Percentiles rank a stretch among this genome's conserved stretches.
These are phyloP conservation scores for Multifurca ochricompacta DNA, from an alignment of 768 basidiomycete species.

Conservation along the genomic window DNA sequence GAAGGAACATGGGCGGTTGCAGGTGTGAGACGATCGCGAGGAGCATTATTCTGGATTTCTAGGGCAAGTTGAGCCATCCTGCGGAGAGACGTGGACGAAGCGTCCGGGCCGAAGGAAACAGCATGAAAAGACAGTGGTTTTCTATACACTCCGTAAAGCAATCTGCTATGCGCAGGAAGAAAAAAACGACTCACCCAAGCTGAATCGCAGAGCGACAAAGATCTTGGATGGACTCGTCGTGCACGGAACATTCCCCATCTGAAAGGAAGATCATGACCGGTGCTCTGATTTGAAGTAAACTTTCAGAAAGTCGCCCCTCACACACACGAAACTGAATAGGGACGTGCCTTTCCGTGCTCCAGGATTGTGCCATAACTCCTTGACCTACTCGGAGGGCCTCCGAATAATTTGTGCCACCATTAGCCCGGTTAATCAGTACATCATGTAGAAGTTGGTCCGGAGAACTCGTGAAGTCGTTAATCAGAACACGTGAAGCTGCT, in stretches of 20 bases:
- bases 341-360: constrained; percentile 43
- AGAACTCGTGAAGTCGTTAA: constrained; percentile 40
- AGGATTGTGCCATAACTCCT: constrained; percentile 35
- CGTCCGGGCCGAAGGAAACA: constrained; percentile 44
- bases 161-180: not conserved
- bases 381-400: constrained; percentile 34
- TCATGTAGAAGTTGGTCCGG: constrained; percentile 37
- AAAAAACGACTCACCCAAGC: constrained; percentile 32
- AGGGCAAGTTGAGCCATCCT: constrained; percentile 46
- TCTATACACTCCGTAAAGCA: constrained; percentile 25
- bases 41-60: constrained; percentile 39
- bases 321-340: not conserved
- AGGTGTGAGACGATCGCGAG: constrained; percentile 29
- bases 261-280: constrained; percentile 53
- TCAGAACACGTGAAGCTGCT: constrained; percentile 22
- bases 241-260: constrained; percentile 35
- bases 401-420: constrained; percentile 39
- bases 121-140: constrained; percentile 51
- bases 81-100: constrained; percentile 28
- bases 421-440: constrained; percentile 30
- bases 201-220: constrained; percentile 36
- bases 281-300: constrained; percentile 27
- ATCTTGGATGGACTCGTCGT: constrained; percentile 34
- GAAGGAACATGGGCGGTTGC: not conserved
- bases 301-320: not conserved